These are phyloP conservation scores for Cryptomeria japonica DNA, from an alignment of 75 land plant genomes.

Conservation along the genomic window DNA sequence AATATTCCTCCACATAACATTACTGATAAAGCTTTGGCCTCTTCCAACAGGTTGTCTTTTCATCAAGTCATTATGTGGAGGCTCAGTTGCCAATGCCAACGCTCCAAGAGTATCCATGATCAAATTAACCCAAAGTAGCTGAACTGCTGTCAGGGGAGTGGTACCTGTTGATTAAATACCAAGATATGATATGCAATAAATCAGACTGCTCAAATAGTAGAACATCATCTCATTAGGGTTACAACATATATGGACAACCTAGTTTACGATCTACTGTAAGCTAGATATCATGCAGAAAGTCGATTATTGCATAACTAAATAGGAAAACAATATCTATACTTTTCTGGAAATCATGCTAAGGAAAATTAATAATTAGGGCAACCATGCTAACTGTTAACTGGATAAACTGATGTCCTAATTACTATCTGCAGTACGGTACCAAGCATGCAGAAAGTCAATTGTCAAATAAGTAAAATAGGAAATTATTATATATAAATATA, in stretches of 20 bases:
- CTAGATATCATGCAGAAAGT: not conserved
- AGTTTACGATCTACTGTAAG: not conserved
- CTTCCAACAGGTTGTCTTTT: slow-evolving; percentile 85
- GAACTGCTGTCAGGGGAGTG: slow-evolving; percentile 96
- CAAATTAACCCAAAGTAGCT: slow-evolving; percentile 96
- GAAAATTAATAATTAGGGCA: slow-evolving; percentile 83
- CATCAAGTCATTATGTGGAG: slow-evolving; percentile 93
- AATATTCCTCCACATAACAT: slow-evolving; percentile 98
- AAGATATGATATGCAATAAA: not conserved
- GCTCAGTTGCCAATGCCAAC: slow-evolving; percentile 92
- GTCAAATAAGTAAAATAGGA: not conserved
- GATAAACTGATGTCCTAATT: slow-evolving; percentile 13
- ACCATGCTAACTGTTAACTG: slow-evolving; percentile 96
- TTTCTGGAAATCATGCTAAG: slow-evolving; percentile 96
- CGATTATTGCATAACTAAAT: not conserved
- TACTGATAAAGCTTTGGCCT: slow-evolving; percentile 75
- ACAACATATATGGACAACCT: not conserved
- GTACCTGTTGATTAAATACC: slow-evolving; percentile 46
- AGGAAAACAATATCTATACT: not conserved
- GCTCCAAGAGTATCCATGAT: slow-evolving; percentile 99
- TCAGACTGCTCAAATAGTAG: not conserved
- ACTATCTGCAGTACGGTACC: not conserved
- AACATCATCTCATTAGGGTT: not conserved
- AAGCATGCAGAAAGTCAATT: not conserved
- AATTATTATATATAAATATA: not conserved